Base-by-base conservation (phyloP, 768 basidiomycete species). In the Suillus sp. region DNA sequence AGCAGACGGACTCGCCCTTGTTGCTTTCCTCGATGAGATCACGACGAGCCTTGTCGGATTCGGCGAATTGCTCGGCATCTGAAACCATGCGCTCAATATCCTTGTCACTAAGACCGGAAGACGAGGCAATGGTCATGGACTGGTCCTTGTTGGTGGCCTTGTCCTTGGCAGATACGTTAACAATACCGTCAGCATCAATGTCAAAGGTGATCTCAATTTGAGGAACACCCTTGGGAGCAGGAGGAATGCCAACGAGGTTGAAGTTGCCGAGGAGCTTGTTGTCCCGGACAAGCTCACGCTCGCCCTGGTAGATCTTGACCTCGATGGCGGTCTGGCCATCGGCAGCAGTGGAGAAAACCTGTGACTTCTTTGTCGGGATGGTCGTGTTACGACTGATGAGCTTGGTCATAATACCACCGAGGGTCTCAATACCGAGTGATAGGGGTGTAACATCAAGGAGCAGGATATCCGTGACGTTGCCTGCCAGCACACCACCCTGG, bases 321-420 rank as follows among this genome's bases (percentile, higher is more conserved):
- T 99, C 96, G 68, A 99, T 98, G 42, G 96, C 96, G n/a, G 92
- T 96, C 79, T 99, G 97, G 59, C 97, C 96, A 66, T 99, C 97
- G 43, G 96, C 96, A 45, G 97, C 96, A 18, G 97, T 99, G 4
- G 96, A 99, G 86, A 99, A 99, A 50, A 91, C 92, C 77, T 99
- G 96, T 0, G 94, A 95, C 86, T 99, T 99, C 86, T 99, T 99
- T 69, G 96, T 98, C 5, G 97, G 97, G 78, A 99, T 99, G 63
- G 97, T 99, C 13, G 97, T 99, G 83, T 99, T 99, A 64, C 97
- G 91, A 73, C 84, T 90, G 79, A 99, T 99, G 50, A 99, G 87
- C 79, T 98, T 96, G 68, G 96, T 99, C 94, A 99, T 99, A 79
- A 99, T 98, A 73, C 97, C 97, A 68, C 97, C 96, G 66, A 98